Conservation (phyloP, 2,329 filamentous ascomycete genomes). For the Phoma sp. region DNA sequence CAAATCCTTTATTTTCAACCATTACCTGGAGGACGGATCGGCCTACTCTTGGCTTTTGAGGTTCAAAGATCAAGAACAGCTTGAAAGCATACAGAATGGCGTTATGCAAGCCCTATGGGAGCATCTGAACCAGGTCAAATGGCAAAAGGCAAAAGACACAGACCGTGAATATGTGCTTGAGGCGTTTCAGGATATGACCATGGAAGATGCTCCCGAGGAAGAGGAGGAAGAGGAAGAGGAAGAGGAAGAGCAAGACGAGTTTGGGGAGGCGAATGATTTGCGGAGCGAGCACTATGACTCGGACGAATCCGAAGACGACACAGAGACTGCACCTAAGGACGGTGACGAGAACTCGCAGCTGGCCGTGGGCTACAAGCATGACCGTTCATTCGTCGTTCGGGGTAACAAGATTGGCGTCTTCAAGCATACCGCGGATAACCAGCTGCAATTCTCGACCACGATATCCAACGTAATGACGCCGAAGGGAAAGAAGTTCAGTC, state of each 20-base stretch:
- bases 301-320: constrained; percentile 81
- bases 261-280: constrained; percentile 68
- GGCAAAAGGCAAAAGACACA: constrained; percentile 88
- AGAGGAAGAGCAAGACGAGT: constrained; percentile 61
- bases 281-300: constrained; percentile 76
- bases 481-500: constrained; percentile 79
- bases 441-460: constrained; percentile 93
- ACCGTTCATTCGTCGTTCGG: constrained; percentile 94
- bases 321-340: constrained; percentile 70
- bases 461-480: constrained; percentile 96
- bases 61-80: constrained; percentile 80
- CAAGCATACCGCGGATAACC: constrained; percentile 91
- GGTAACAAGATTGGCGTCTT: constrained; percentile 99
- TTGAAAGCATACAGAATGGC: constrained; percentile 90
- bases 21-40: constrained; percentile 84
- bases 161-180: constrained; percentile 95
- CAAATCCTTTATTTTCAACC: constrained; percentile 99
- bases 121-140: constrained; percentile 91
- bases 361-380: constrained; percentile 95
- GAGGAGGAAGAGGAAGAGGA: constrained; percentile 60
- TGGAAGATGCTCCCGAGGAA: constrained; percentile 76
- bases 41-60: constrained; percentile 95
- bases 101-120: constrained; percentile 97
- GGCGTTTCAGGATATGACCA: constrained; percentile 90
- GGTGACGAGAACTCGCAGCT: constrained; percentile 91